Base-by-base conservation (phyloP, 1,284 basidiomycete genomes). In the Trametes hirsuta region DNA sequence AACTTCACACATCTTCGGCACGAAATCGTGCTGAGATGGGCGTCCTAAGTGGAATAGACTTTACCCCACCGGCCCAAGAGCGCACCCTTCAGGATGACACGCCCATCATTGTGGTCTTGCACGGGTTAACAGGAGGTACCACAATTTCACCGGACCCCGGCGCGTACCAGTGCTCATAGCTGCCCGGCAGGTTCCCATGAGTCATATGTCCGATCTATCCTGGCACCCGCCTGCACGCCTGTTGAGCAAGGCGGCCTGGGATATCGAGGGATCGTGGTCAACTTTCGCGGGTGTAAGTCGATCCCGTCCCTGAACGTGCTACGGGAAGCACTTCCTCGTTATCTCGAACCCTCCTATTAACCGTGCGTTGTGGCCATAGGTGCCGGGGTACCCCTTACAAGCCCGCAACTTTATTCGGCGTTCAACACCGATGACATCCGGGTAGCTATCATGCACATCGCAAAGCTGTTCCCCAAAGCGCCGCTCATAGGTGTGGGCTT, bases 401-500 rank as follows among this genome's bases (percentile, higher is more conserved):
- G 83, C 58, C 84, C 88, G 9, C 90, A 94, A 71, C 77, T 97
- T 47, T 97, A 98, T 77, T 95, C 93, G 52, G 95, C 87, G 40
- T 88, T 86, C 36, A 80, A 94, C 66, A 96, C 94, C 11, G 88
- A 93, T 64, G 96, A 98, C 76, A 79, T 96, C 37, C 87, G 94
- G 47, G 87, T 87, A 55, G 91, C 94, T 1, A 75, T 96, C 46
- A 82, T 91, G 70, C 91, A 92, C 75, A 84, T 98, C 53, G 81
- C 87, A 5, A 75, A 85, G 59, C 76, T 79, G 59, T 96, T 90
- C 69, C 95, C 97, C 2, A 76, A 83, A 22, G 93, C 95, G 0
- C 91, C 90, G 6, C 77, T 98, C 41, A 78, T 96, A 36, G 97
- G 93, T 11, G 77, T 97, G 30, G 95, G 95, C 6, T 99, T 98